Base-by-base conservation (phyloP, 2,329 filamentous ascomycete species). In the Stagonosporopsis rhizophila region DNA sequence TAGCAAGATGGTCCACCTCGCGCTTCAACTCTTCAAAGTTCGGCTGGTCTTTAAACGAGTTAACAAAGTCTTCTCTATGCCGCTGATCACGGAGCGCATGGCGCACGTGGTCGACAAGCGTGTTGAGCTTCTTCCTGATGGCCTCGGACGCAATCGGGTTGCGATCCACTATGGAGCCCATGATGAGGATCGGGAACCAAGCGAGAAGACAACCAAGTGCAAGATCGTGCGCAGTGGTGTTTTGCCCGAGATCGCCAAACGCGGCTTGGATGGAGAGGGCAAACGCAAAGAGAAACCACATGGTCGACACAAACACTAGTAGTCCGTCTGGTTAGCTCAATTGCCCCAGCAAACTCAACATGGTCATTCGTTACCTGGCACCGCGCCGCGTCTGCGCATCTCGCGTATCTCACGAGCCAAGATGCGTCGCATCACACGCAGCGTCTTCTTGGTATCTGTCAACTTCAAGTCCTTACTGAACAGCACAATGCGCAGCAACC, bases 181-280 rank as follows among this genome's bases (percentile, higher is more conserved):
- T 65, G 30, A 81, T 77, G 6, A 82, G 60, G 7, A 81, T 67
- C 0, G 80, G 79, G 2, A 82, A 70, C 80, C 79, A 82, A 5
- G 76, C 72, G 4, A 81, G 68, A 4, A 81, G 50, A 30, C 79
- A 64, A 3, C 80, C 80, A 0, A 82, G 58, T 1, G 79, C 76
- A 0, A 82, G 70, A 50, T 79, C 76, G 44, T 81, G 79, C 0
- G 80, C 78, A 1, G 75, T 77, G 2, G 75, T 68, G 32, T 79
- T 78, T 11, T 73, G 58, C 1, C 79, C 79, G 0, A 78, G 45
- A 5, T 68, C 59, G 2, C 64, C 69, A 35, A 78, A 77, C 0
- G 76, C 72, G 6, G 68, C 61, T 58, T 77, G 68, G 14, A 78
- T 75, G 1, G 73, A 76, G 14, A 78, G 67, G 0, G 64, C 72